Percentiles rank a stretch among this genome's conserved stretches.
Evolutionary conservation across 257 asterid species (phyloP).

Genomic region (Nicotiana otophora): DNA sequence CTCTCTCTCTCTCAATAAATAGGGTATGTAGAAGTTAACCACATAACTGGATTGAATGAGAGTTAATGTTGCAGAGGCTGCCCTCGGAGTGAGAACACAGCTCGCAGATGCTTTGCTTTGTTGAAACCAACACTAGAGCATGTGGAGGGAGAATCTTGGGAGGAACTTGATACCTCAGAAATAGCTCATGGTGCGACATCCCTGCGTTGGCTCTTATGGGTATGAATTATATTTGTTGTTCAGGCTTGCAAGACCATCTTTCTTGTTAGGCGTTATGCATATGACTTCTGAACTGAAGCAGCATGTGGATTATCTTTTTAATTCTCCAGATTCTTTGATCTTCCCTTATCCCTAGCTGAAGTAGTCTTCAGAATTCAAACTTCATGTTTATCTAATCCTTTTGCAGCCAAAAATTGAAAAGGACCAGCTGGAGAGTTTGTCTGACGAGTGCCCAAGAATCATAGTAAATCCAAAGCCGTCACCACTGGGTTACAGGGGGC

Average conservation of each 20-base stretch:
- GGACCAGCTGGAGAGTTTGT: slow-evolving; percentile 54
- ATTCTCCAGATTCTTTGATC: background rate
- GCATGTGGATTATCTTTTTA: background rate
- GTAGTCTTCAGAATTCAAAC: background rate
- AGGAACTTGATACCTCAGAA: slow-evolving; percentile 70
- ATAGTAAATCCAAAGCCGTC: slow-evolving; percentile 73
- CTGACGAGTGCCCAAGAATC: slow-evolving; percentile 73
- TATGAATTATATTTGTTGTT: slow-evolving; percentile 22
- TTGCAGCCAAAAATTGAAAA: slow-evolving; percentile 76
- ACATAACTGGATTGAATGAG: slow-evolving; percentile 54
- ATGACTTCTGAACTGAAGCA: background rate
- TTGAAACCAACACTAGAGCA: slow-evolving; percentile 60
- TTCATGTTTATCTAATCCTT: background rate
- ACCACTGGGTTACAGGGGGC: slow-evolving; percentile 54
- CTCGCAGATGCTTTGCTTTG: slow-evolving; percentile 57
- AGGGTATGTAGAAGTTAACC: background rate
- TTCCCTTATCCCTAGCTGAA: background rate
- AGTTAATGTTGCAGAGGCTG: slow-evolving; percentile 90
- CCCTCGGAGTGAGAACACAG: slow-evolving; percentile 56
- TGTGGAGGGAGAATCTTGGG: slow-evolving; percentile 88
- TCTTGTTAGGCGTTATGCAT: background rate
- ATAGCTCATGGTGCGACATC: slow-evolving; percentile 58
- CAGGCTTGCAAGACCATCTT: background rate
- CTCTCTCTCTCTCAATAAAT: background rate
- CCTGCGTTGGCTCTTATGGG: slow-evolving; percentile 97